These are phyloP conservation scores for Pythium folliculosum DNA, from an alignment of 352 stramenopile genomes.

Conservation along the genomic window DNA sequence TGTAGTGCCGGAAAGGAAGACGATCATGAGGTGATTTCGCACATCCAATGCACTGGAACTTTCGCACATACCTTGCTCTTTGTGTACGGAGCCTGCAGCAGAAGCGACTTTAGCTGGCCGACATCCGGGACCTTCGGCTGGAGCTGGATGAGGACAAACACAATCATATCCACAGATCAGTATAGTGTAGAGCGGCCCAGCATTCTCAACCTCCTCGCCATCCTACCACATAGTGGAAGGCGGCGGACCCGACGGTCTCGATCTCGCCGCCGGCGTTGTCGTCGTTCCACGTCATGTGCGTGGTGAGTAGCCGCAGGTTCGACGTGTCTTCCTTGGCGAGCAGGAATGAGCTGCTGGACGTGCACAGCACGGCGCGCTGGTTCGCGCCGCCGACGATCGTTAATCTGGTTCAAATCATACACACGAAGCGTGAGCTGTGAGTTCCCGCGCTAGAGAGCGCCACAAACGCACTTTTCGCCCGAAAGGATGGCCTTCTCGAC, in stretches of 20 bases:
- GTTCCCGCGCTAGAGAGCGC: neutral
- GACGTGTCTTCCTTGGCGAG: slow-evolving; percentile 83
- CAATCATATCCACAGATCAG: neutral
- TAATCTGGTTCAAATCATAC: slow-evolving; percentile 31
- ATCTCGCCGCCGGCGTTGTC: slow-evolving; percentile 37
- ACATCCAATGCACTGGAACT: neutral
- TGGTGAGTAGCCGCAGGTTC: slow-evolving; percentile 74
- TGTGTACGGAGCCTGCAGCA: slow-evolving; percentile 69
- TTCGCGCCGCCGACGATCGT: slow-evolving; percentile 62
- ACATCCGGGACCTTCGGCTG: slow-evolving; percentile 61
- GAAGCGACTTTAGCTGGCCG: slow-evolving; percentile 54
- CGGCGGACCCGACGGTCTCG: slow-evolving; percentile 51
- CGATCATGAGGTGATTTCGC: neutral
- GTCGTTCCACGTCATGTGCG: slow-evolving; percentile 49
- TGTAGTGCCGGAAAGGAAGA: neutral
- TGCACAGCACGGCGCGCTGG: slow-evolving; percentile 74
- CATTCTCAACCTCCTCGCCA: neutral
- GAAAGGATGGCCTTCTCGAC: slow-evolving; percentile 54
- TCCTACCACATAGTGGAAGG: slow-evolving; percentile 65
- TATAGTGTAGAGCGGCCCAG: neutral
- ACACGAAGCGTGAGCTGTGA: too few relatives aligned
- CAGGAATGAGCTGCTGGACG: slow-evolving; percentile 63
- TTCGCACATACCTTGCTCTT: slow-evolving; percentile 17
- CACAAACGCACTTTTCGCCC: slow-evolving; percentile 15
- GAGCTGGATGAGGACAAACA: slow-evolving; percentile 36